Conservation (phyloP, 345 rosid species). For the Camelina neglecta region DNA sequence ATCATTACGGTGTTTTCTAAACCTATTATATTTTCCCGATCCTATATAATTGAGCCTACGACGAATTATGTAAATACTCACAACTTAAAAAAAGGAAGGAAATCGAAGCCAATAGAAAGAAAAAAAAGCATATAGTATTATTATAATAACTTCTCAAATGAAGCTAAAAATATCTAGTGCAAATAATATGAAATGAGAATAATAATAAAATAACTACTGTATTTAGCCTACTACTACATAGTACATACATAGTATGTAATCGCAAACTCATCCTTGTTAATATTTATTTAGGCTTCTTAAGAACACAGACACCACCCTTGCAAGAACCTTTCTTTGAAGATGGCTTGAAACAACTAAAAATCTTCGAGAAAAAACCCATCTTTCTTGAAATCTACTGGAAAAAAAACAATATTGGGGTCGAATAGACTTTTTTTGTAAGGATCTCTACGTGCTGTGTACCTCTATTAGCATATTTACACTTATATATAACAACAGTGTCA, state of each 20-base stretch:
- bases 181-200: not conserved
- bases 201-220: not conserved
- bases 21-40: no score
- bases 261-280: not conserved
- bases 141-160: not conserved
- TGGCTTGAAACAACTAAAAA: conserved; percentile 13
- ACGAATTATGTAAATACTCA: no score
- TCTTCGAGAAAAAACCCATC: conserved; percentile 3
- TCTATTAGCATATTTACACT: not conserved
- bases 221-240: not conserved
- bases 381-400: not conserved
- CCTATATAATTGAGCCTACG: no score
- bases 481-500: not conserved
- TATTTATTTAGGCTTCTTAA: not conserved
- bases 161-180: not conserved
- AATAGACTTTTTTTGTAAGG: not conserved
- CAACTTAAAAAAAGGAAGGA: not conserved
- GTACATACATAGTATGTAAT: not conserved
- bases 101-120: not conserved
- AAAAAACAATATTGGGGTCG: not conserved
- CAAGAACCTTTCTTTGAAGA: conserved; percentile 4
- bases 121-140: not conserved
- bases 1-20: no score
- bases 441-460: not conserved
- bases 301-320: not conserved